These are phyloP conservation scores for Ceratocystis smalleyi DNA, from an alignment of 2,329 filamentous ascomycete species.

Conservation along the genomic window DNA sequence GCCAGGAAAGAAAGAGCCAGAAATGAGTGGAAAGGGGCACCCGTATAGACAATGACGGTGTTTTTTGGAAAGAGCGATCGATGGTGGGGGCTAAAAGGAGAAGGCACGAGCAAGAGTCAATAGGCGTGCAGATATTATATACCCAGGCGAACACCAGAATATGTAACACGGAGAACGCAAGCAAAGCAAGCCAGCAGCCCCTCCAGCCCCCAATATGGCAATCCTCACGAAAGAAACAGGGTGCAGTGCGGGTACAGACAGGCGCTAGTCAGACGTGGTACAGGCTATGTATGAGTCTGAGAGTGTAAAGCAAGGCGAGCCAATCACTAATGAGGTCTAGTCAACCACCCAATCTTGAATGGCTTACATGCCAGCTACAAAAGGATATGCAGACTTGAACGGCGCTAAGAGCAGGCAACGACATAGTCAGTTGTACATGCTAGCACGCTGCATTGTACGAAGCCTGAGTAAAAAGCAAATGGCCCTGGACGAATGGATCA, in stretches of 20 bases:
- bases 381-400: too few relatives aligned
- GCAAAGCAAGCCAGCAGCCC: background rate
- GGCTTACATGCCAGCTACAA: too few relatives aligned
- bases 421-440: too few relatives aligned
- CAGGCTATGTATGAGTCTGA: background rate
- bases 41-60: background rate
- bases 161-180: background rate
- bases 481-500: too few relatives aligned
- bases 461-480: too few relatives aligned
- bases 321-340: background rate
- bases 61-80: background rate
- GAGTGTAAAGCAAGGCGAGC: background rate
- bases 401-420: too few relatives aligned
- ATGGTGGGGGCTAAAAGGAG: background rate
- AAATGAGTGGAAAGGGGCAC: background rate
- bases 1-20: constrained; percentile 8
- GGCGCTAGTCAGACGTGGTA: background rate
- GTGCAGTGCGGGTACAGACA: background rate
- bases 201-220: too few relatives aligned
- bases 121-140: constrained; percentile 11
- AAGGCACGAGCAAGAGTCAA: constrained; percentile 17
- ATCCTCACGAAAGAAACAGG: background rate
- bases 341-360: too few relatives aligned
- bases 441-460: too few relatives aligned
- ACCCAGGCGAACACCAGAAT: background rate